Percentiles rank a stretch among this genome's conserved stretches.
Evolutionary conservation across 2,329 filamentous ascomycete genomes (phyloP).

Genomic region (Hansfordia pulvinata): DNA sequence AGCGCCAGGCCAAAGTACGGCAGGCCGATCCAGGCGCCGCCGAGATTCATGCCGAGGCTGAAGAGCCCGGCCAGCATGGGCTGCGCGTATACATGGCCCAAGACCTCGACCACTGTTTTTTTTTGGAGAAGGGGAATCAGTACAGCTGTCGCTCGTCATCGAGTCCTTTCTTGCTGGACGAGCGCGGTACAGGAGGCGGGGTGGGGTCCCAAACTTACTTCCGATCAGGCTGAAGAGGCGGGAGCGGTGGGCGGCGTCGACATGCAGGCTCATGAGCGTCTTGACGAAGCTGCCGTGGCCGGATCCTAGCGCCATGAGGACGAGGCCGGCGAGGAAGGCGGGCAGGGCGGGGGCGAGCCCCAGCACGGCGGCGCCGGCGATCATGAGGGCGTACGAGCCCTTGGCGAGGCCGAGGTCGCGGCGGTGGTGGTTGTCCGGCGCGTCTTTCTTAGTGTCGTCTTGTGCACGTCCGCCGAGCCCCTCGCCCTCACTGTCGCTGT

Average conservation of each 20-base stretch:
- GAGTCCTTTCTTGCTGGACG: no score
- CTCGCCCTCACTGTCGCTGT: not conserved
- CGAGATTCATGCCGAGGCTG: conserved; percentile 13
- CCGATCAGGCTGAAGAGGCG: conserved; percentile 17
- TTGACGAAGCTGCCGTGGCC: conserved; percentile 12
- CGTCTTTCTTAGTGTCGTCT: no score
- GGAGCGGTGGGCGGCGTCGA: conserved; percentile 14
- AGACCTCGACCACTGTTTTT: conserved; percentile 16
- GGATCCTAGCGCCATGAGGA: conserved; percentile 15
- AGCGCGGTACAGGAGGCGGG: no score
- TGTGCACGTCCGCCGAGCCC: not conserved
- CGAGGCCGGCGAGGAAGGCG: conserved; percentile 13
- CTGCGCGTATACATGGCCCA: conserved; percentile 14
- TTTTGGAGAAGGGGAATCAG: no score
- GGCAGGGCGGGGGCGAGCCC: conserved; percentile 11
- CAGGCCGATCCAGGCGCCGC: conserved; percentile 15
- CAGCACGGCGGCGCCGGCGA: conserved; percentile 11
- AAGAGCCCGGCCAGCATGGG: conserved; percentile 17
- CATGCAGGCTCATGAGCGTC: conserved; percentile 16
- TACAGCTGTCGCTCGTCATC: no score
- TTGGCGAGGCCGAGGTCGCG: conserved; percentile 14
- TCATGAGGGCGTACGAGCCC: conserved; percentile 11
- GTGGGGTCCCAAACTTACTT: conserved; percentile 1
- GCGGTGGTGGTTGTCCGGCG: conserved; percentile 11
- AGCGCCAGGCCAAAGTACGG: conserved; percentile 13